Evolutionary conservation across 805 yeast species (phyloP), one percentile per base, ranked within the genome.

Genomic region (Blastobotrys mokoenaii): DNA sequence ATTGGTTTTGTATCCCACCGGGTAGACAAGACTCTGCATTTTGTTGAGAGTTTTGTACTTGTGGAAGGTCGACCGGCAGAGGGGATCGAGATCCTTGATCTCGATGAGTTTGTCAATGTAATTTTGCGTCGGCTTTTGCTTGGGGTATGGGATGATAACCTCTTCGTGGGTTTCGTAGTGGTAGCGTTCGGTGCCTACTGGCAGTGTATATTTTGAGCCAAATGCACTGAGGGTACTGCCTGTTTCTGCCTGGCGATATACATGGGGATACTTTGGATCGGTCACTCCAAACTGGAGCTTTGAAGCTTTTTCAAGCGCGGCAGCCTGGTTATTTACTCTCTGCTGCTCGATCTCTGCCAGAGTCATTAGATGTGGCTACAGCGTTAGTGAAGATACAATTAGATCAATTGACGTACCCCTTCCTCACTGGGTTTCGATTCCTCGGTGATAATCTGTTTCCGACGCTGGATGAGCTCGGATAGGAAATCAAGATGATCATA

Each of bases 1-100:
- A 62, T 85, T 88, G 3, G 97, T 83, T 45, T 83, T 79, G 61
- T 90, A 93, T 0, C 96, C 97, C 11, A 89, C 86, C 0, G 95
- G 95, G 54, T 72, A 93, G 1, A 90, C 94, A 49, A 93, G 69
- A 14, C 95, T 82, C 64, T 90, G 98, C 74, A 93, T 84, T 53
- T 84, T 76, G 65, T 90, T 90, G 53, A 90, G 70, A 0, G 84
- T 74, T 47, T 76, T 71, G 62, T 93, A 93, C 27, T 81, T 80
- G 47, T 75, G 75, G 62, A 93, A 93, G 0, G 97, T 88, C 0
- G 90, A 86, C 50, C 74, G 79, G 62, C 97, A 90, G 8, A 86
- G 63, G 41, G 71, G 71, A 60, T 93, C 97, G 48, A 93, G 66
- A 33, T 80, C 83, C 1, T 62, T 56, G 8, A 93, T 68, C 32